Percentiles rank a stretch among this genome's conserved stretches.
phyloP scores from a whole-genome alignment of 1,284 basidiomycete genomes.

The Coniferiporia weirii region DNA sequence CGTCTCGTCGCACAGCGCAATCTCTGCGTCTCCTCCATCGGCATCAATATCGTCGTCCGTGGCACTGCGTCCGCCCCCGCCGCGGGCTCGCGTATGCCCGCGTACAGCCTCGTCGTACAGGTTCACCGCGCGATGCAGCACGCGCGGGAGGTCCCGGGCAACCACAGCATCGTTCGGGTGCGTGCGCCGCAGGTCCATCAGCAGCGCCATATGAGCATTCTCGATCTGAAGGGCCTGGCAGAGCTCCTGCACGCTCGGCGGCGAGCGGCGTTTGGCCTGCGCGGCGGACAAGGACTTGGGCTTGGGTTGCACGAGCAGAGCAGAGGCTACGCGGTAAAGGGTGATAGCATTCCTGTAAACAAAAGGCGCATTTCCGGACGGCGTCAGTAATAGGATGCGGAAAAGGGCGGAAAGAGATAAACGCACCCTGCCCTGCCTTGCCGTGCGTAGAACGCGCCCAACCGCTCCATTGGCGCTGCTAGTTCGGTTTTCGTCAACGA shows the following conservation, averaged over 20 bases:
- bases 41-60: neutral
- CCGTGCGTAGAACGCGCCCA: conserved; percentile 58
- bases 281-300: neutral
- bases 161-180: conserved; percentile 37
- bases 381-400: conserved; percentile 6
- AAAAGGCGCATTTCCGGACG: neutral
- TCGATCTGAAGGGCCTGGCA: neutral
- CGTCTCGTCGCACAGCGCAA: conserved; percentile 47
- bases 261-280: neutral
- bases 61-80: conserved; percentile 19
- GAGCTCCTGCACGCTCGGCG: neutral
- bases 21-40: conserved; percentile 20
- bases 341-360: conserved; percentile 40
- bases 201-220: conserved; percentile 10
- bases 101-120: conserved; percentile 44
- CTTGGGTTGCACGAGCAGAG: conserved; percentile 4
- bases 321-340: conserved; percentile 53
- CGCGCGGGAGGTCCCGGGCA: conserved; percentile 38
- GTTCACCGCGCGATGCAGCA: conserved; percentile 39
- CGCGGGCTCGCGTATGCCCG: conserved; percentile 37
- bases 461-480: conserved; percentile 62
- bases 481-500: conserved; percentile 45
- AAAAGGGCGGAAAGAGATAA: neutral
- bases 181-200: conserved; percentile 4
- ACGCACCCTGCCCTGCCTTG: conserved; percentile 59